phyloP scores from a whole-genome alignment of 768 basidiomycete genomes.

The Tylopilus rubrobrunneus region DNA sequence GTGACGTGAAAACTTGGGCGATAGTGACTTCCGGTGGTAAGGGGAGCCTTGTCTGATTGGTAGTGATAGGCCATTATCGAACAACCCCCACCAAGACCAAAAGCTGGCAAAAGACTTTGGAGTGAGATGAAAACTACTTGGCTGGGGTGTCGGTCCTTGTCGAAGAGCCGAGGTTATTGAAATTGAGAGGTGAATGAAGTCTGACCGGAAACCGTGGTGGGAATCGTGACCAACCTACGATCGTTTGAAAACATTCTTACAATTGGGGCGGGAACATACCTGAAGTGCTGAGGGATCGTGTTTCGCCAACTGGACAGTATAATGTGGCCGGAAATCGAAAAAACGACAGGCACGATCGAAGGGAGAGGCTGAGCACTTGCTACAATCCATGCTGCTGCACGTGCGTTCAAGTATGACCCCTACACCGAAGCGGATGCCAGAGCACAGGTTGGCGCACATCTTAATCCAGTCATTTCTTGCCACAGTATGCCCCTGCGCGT shows the following conservation, averaged over 20 bases:
- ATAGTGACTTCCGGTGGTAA: slow-evolving; percentile 65
- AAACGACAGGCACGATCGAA: slow-evolving; percentile 77
- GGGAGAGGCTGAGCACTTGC: slow-evolving; percentile 51
- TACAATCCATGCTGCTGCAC: slow-evolving; percentile 63
- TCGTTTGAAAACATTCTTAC: background rate
- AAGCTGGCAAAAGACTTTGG: slow-evolving; percentile 86
- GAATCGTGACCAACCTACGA: slow-evolving; percentile 59
- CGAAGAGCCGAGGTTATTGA: slow-evolving; percentile 70
- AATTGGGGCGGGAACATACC: slow-evolving; percentile 32
- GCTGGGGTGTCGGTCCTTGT: slow-evolving; percentile 23
- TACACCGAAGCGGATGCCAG: slow-evolving; percentile 84
- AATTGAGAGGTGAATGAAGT: slow-evolving; percentile 89
- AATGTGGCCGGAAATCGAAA: slow-evolving; percentile 80
- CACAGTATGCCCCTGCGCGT: slow-evolving; percentile 18
- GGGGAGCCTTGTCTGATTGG: slow-evolving; percentile 87
- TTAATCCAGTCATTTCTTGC: slow-evolving; percentile 48
- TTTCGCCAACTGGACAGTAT: slow-evolving; percentile 65
- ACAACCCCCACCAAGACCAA: slow-evolving; percentile 88
- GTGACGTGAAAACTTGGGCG: slow-evolving; percentile 85
- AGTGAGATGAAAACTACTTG: slow-evolving; percentile 80
- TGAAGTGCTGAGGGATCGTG: slow-evolving; percentile 37
- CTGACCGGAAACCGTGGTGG: slow-evolving; percentile 84
- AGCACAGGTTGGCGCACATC: slow-evolving; percentile 76
- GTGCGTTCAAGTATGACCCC: slow-evolving; percentile 80
- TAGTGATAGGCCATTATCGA: slow-evolving; percentile 71